A percentile compares a stretch with the other conserved stretches of the same genome.
Evolutionary conservation across 2,329 filamentous ascomycete species (phyloP).

Genomic region (Coniella lustricola): DNA sequence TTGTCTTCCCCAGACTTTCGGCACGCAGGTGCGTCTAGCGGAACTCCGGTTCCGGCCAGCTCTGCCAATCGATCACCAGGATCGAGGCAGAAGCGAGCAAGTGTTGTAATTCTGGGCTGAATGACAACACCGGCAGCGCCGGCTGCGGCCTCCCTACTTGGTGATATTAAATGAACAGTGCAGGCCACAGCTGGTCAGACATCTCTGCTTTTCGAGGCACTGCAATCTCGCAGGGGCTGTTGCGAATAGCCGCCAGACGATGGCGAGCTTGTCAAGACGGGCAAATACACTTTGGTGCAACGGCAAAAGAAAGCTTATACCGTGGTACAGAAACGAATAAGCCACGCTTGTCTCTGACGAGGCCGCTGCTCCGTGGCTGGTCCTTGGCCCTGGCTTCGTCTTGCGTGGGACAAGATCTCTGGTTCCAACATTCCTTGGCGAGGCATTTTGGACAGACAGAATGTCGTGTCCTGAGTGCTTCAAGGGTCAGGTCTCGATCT

Average conservation of each 20-base stretch:
- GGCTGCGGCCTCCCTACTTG: neutral
- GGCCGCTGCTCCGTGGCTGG: no score
- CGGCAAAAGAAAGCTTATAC: no score
- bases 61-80: no score
- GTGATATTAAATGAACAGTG: neutral
- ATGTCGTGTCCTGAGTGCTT: no score
- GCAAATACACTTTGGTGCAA: neutral
- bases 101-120: neutral
- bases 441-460: no score
- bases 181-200: no score
- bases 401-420: no score
- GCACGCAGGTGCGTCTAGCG: neutral
- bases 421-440: no score
- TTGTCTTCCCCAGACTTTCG: neutral
- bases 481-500: no score
- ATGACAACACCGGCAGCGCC: slow-evolving; percentile 4
- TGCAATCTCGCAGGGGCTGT: slow-evolving; percentile 1
- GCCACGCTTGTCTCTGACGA: no score
- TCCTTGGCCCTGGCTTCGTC: no score
- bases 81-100: neutral
- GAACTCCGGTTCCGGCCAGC: neutral
- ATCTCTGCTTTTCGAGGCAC: neutral
- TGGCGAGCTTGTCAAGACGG: slow-evolving; percentile 3
- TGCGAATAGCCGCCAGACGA: slow-evolving; percentile 3
- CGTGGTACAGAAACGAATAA: no score